A percentile compares a stretch with the other conserved stretches of the same genome.
phyloP scores from a whole-genome alignment of 352 stramenopile species.

The Pythium graminicola region DNA sequence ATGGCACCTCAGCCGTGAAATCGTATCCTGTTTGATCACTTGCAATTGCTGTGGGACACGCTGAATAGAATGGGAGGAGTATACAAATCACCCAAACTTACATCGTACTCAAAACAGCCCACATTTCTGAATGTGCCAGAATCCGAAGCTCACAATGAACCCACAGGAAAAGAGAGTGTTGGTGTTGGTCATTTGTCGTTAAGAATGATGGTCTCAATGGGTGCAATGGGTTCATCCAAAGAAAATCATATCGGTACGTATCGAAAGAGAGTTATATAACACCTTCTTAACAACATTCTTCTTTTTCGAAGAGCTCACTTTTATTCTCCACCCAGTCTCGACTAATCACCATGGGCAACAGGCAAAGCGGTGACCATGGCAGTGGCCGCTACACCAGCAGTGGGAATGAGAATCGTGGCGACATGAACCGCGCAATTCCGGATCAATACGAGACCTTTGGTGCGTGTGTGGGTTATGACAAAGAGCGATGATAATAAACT shows the following conservation, averaged over 20 bases:
- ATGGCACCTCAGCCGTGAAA: too few relatives aligned
- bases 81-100: too few relatives aligned
- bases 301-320: background rate
- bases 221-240: conserved; percentile 4
- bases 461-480: too few relatives aligned
- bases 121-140: too few relatives aligned
- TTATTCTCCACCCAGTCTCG: background rate
- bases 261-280: conserved; percentile 10
- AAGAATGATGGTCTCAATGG: background rate
- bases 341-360: conserved; percentile 7
- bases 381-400: background rate
- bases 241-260: background rate
- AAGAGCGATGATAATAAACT: too few relatives aligned
- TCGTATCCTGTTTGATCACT: too few relatives aligned
- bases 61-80: background rate
- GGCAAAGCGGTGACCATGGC: background rate
- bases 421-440: conserved; percentile 39
- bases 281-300: background rate
- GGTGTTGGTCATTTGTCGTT: too few relatives aligned
- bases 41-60: too few relatives aligned
- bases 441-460: conserved; percentile 62
- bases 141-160: too few relatives aligned
- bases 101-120: too few relatives aligned
- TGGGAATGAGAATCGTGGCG: conserved; percentile 6
- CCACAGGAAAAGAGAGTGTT: background rate